Base-by-base conservation (phyloP, 257 asterid species). In the Solanum pimpinellifolium region DNA sequence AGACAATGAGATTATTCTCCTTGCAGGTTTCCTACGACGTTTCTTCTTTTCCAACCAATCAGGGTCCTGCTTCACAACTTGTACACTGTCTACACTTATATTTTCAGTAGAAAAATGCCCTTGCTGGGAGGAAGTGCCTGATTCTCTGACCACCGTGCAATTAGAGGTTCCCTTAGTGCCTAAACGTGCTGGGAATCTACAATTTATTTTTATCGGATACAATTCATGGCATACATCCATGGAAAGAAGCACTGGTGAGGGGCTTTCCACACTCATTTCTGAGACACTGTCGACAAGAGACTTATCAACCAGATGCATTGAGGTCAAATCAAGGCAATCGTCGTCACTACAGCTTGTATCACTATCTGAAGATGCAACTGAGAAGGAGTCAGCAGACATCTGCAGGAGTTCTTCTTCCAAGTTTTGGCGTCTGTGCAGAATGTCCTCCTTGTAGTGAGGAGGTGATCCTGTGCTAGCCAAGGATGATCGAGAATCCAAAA, bases 361-460 rank as follows among this genome's bases (percentile, higher is more conserved):
- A 89, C 98, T 96, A 85, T 95, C 98, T 66, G 98, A 91, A 76
- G 99, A 96, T 85, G 92, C 95, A 87, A 90, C 93, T 49, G 97
- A 94, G 73, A 93, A 88, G 52, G 99, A 92, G 74, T 92, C 94
- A 59, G 95, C 94, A 89, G 99, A 94, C 65, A 95, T 89, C 92
- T 95, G 98, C 86, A 96, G 91, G 89, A 94, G 88, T 86, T 97
- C 99, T 92, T 95, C 99, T 90, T 97, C 98, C 89, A 97, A 86
- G 90, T 93, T 92, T 59, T 92, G 97, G 80, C 98, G 98, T 56
- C 98, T 94, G n/a, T 93, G 99, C 88, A 97, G 93, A 87, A 97
- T 94, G 88, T 93, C 96, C 90, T 92, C 97, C 92, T 93, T 92
- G 92, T 94, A 97, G 88, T 95, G 98, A 89, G 99, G 99, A 31